Base-by-base conservation (phyloP, 2,329 filamentous ascomycete genomes). In the Pseudocercospora vitis region DNA sequence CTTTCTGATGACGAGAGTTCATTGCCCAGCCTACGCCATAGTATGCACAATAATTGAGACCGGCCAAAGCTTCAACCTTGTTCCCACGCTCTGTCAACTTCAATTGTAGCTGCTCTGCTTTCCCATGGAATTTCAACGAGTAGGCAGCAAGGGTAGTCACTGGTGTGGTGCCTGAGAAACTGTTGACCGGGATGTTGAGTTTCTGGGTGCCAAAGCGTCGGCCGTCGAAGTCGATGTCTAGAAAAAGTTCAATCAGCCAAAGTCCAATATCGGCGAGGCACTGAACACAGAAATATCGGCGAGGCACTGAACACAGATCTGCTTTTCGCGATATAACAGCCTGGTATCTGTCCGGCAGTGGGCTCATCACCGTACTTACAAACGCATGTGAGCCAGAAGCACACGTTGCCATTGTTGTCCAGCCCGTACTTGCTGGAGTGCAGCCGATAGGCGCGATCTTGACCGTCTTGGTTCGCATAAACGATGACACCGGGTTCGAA, bases 11-110 rank as follows among this genome's bases (percentile, higher is more conserved):
- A 24, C 59, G 62, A 4, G 64, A 57, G 4, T 69, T 68, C 4
- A 69, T 61, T 21, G 64, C 65, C 73, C 71, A 76, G 2, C 70
- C 73, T 12, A 76, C 60, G 4, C 78, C 78, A 23, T 76, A 70
- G 57, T 81, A 81, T 1, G 72, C 69, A 50, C 74, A 75, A 65
- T 78, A 81, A 50, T 79, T 74, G 21, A 74, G 75, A 1, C 78
- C 78, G 35, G 72, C 73, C 23, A 79, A 68, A 7, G 65, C 58
- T 55, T 81, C 77, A 53, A 77, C 73, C 40, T 72, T 70, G 14
- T 69, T 70, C 5, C 79, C 79, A 3, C 78, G 73, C 18, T 72
- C 68, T 21, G 77, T 69, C 7, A 81, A 67, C 4, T 68, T 65
- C 9, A 67, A 53, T 7, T 67, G 69, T 8, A 81, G 59, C 2